Evolutionary conservation across 164 flowering plant species (phyloP).

Genomic region (Cinnamomum micranthum): DNA sequence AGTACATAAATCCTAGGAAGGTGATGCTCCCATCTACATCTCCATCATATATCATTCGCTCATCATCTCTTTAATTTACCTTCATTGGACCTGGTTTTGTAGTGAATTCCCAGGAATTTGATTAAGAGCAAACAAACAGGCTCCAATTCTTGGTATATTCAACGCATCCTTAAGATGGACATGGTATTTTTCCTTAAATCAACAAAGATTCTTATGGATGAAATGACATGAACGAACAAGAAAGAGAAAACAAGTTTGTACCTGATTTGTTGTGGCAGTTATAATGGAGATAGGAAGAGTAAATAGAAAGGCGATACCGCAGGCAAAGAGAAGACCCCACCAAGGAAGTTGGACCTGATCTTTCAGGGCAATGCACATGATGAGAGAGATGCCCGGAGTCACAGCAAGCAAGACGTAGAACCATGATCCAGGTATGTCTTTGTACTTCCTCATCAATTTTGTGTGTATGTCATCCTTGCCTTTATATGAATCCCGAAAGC

Average conservation of each 20-base stretch:
- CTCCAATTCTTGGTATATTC: background rate
- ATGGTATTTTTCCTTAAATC: no score
- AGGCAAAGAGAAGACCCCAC: slow-evolving; percentile 79
- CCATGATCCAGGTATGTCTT: slow-evolving; percentile 73
- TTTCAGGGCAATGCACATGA: slow-evolving; percentile 54
- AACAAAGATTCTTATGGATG: background rate
- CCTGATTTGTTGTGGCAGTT: slow-evolving; percentile 90
- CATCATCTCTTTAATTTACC: no score
- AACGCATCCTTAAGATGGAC: no score
- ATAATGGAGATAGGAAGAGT: slow-evolving; percentile 81
- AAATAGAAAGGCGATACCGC: slow-evolving; percentile 49
- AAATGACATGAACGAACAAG: background rate
- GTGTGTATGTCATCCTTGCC: slow-evolving; percentile 67
- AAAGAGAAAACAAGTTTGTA: slow-evolving; percentile 4
- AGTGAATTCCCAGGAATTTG: no score
- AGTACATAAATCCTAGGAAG: no score
- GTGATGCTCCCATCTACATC: no score
- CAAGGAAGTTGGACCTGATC: slow-evolving; percentile 75
- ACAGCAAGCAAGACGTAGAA: slow-evolving; percentile 38
- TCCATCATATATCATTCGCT: no score
- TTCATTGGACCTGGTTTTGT: no score
- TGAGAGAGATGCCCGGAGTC: slow-evolving; percentile 39
- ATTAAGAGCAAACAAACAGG: no score
- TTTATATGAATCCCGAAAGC: slow-evolving; percentile 25
- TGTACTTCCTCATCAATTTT: slow-evolving; percentile 63